Evolutionary conservation across 768 basidiomycete genomes (phyloP), one percentile per base, ranked within the genome.

Genomic region (Psilocybe tampanensis): DNA sequence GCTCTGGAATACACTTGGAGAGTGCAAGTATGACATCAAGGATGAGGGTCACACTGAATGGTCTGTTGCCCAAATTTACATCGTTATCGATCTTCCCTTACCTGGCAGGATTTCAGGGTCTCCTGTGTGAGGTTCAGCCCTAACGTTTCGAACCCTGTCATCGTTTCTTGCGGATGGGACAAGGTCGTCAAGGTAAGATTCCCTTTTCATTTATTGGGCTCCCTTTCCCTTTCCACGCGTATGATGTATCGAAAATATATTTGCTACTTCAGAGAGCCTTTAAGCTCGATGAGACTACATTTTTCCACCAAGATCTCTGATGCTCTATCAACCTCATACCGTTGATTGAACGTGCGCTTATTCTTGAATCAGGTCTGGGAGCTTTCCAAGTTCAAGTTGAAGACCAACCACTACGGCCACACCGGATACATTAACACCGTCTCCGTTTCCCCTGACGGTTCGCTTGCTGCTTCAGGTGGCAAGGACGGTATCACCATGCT

Each of bases 401-500:
- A 95, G 86, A 98, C 97, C 78, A 98, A 98, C 86, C 97, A 99
- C 84, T 94, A 93, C 72, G 97, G 97, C 64, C 97, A 99, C 84
- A 96, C 92, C 49, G 97, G 96, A 62, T 98, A 98, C 84, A 95
- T 99, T 77, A 98, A 95, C 83, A 95, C 96, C 67, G 78, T 99
- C 70, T 95, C 97, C 58, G 95, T 99, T 59, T 99, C 97, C 34
- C 97, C 97, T 52, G 97, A 99, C 71, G 97, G 97, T 63, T 99
- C 97, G 22, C 86, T 99, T 69, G 95, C 96, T 66, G 97, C 97
- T 47, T 98, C 97, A 47, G 97, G 97, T 71, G 97, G 97, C 69
- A 98, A 98, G 80, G 97, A 99, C 75, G 95, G 95, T 60, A 96
- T 98, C 77, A 97, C 95, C 73, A 98, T 98, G 95, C 90, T 98